Evolutionary conservation across 2,329 filamentous ascomycete genomes (phyloP), one percentile per base, ranked within the genome.

Genomic region (Orbilia quercus): DNA sequence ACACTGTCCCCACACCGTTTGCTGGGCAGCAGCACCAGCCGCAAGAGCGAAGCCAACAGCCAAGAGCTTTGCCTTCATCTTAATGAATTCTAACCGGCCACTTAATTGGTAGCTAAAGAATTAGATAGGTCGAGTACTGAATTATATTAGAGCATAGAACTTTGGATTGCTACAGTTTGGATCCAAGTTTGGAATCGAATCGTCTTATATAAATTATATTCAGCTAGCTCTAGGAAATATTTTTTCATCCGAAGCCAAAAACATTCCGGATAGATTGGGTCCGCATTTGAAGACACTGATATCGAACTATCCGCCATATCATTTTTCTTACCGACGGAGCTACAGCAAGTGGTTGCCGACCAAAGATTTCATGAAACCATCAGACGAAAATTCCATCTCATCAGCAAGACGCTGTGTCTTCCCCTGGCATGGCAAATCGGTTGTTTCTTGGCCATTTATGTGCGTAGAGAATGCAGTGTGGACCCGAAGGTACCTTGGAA

Each of bases 1-100:
- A 42, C 74, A 76, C 51, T 77, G 75, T n/a, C 76, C 74, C 45
- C 48, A 76, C 16, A 66, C 16, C 16, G 54, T 57, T 45, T 73
- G 69, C 60, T 73, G 69, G 34, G 69, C 69, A 22, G 69, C 69
- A 18, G 54, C 69, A 40, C 60, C 48, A 55, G 69, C 69, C 40
- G 60, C 69, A 22, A 73, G 60, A 44, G 54, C 69, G 18, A 54
- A 73, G 45, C 60, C 40, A 18, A 66, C 54, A 45, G 66, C 66
- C 54, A 73, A 62, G 48, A 73, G 48, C 22, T 48, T 60, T 66
- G 60, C 48, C 62, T 66, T 73, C 69, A 73, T 73, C 18, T 64
- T 72, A 44, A 53, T 45, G 36, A 28, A 51, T 6, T 63, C 23
- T 36, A 31, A 54, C 54, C 45, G 14, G n/a, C n/a, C n/a, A n/a